phyloP scores from a whole-genome alignment of 768 basidiomycete genomes.

The Tylopilus cervinicoccineus region DNA sequence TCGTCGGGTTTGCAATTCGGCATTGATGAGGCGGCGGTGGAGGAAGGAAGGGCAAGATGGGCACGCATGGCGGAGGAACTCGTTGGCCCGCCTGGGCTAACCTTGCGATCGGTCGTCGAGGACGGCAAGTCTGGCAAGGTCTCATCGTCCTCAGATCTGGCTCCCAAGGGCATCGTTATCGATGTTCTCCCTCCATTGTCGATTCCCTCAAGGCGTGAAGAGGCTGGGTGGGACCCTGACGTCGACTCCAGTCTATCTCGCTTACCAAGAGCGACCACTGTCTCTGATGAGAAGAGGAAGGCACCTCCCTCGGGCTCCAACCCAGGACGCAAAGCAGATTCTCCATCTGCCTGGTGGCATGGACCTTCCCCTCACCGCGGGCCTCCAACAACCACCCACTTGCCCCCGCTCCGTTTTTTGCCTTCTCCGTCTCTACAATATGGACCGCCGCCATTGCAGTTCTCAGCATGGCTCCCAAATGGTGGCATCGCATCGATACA shows the following conservation, averaged over 20 bases:
- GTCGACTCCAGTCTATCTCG: background rate
- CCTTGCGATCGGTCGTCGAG: constrained; percentile 3
- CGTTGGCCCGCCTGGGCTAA: constrained; percentile 18
- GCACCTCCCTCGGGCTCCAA: constrained; percentile 1
- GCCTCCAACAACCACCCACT: background rate
- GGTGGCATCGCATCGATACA: constrained; percentile 8
- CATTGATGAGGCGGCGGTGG: constrained; percentile 22
- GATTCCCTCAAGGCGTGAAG: background rate
- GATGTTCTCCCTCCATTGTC: background rate
- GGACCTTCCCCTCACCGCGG: constrained; percentile 7
- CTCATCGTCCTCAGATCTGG: background rate
- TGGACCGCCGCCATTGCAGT: constrained; percentile 12
- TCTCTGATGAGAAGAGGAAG: background rate
- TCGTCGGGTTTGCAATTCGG: constrained; percentile 4
- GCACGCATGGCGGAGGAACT: constrained; percentile 15
- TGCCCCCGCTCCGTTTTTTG: constrained; percentile 10
- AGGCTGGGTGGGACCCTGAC: constrained; percentile 17
- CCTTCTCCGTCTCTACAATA: constrained; percentile 11
- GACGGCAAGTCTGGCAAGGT: background rate
- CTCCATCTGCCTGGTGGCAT: constrained; percentile 8
- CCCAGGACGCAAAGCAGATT: constrained; percentile 9
- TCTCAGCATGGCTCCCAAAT: constrained; percentile 15
- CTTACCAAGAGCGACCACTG: background rate
- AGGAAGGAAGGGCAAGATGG: constrained; percentile 23
- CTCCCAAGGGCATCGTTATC: background rate